A percentile compares a stretch with the other conserved stretches of the same genome.
These are phyloP conservation scores for Rhodotorula graminis DNA, from an alignment of 768 basidiomycete species.

Conservation along the genomic window DNA sequence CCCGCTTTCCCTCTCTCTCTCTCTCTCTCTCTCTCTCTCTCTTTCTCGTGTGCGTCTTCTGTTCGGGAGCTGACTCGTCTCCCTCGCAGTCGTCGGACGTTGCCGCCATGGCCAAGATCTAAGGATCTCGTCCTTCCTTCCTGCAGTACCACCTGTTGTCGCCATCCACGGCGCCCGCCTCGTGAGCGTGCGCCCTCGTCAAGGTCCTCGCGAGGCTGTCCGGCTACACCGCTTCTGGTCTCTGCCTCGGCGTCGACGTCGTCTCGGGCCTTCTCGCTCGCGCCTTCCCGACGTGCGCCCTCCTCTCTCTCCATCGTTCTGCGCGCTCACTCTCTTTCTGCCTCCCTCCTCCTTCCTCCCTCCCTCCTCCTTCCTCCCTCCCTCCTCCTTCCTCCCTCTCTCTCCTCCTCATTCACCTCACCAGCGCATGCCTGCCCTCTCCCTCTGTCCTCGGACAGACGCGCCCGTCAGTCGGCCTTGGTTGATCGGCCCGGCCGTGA, in stretches of 20 bases:
- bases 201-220: no score
- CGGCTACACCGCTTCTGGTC: no score
- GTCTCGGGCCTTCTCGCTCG: neutral
- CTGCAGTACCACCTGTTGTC: neutral
- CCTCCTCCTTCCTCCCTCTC: neutral
- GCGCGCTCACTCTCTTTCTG: no score
- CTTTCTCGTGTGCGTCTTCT: neutral
- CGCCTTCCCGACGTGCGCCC: no score
- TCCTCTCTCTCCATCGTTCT: no score
- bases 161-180: neutral
- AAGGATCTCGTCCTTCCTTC: neutral
- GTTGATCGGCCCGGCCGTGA: constrained; percentile 10
- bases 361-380: neutral
- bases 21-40: neutral
- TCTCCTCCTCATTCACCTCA: neutral
- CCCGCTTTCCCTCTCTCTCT: no score
- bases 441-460: constrained; percentile 21
- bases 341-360: neutral
- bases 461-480: constrained; percentile 4
- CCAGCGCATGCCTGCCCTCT: constrained; percentile 34
- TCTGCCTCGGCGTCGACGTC: neutral
- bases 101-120: constrained; percentile 39
- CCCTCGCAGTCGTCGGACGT: constrained; percentile 31
- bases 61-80: neutral
- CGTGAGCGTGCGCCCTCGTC: neutral